Conservation (phyloP, 345 rosid genomes). For the Heritiera littoralis region DNA sequence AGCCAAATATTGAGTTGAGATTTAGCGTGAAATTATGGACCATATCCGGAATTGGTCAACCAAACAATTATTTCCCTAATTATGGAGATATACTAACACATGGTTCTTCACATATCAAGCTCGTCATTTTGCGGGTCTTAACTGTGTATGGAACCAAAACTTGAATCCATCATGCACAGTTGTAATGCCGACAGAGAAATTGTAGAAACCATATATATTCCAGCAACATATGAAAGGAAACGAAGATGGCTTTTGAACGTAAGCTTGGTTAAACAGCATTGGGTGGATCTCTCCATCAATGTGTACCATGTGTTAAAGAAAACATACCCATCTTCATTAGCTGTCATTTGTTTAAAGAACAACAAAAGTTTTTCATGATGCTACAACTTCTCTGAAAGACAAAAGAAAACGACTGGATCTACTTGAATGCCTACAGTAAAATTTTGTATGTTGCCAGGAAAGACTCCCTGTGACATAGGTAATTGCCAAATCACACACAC, state of each 20-base stretch:
- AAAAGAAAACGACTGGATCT: not conserved
- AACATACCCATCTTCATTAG: not conserved
- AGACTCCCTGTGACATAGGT: not conserved
- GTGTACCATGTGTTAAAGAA: not conserved
- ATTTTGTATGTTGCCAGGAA: not conserved
- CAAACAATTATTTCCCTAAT: too few species aligned
- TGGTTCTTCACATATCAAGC: too few species aligned
- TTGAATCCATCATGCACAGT: not conserved
- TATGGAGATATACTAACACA: too few species aligned
- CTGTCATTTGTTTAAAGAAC: constrained; percentile 7
- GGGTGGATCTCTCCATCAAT: constrained; percentile 1
- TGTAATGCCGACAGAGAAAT: not conserved
- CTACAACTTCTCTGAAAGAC: not conserved
- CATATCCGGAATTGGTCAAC: too few species aligned
- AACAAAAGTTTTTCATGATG: not conserved
- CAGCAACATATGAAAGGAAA: not conserved
- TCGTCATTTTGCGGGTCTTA: too few species aligned
- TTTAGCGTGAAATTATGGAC: too few species aligned
- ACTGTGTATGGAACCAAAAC: not conserved
- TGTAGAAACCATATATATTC: not conserved
- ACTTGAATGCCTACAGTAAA: not conserved
- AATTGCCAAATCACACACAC: not conserved
- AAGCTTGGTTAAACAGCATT: not conserved
- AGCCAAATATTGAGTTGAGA: too few species aligned
- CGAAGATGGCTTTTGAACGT: not conserved